phyloP scores from a whole-genome alignment of 2,329 filamentous ascomycete genomes.

The Epichloe uncinata region DNA sequence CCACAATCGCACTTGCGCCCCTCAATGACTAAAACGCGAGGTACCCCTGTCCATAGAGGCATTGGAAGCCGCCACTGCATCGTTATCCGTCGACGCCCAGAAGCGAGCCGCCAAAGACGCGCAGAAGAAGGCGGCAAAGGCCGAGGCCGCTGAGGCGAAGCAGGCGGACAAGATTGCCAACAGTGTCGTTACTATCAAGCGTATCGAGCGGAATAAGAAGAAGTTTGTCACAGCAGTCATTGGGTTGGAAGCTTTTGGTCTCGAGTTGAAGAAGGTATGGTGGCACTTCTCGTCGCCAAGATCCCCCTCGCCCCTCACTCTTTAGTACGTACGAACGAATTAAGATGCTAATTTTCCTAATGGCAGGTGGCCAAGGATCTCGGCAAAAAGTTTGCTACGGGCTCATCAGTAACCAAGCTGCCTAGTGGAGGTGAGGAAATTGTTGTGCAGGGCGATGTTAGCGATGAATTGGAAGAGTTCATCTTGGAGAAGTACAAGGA shows the following conservation, averaged over 20 bases:
- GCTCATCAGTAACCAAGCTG: constrained; percentile 80
- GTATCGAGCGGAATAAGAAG: constrained; percentile 94
- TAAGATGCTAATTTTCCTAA: background rate
- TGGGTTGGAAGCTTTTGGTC: constrained; percentile 77
- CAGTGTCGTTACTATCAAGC: constrained; percentile 80
- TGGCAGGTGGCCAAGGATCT: constrained; percentile 71
- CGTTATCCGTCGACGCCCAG: constrained; percentile 79
- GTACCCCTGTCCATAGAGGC: constrained; percentile 42
- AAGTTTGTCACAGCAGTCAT: constrained; percentile 92
- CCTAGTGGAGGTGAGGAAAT: constrained; percentile 86
- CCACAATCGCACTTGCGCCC: background rate
- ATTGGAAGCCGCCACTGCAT: constrained; percentile 69
- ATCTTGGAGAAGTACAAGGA: constrained; percentile 77
- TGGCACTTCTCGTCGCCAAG: background rate
- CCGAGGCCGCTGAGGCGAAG: constrained; percentile 72
- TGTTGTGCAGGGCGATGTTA: constrained; percentile 93
- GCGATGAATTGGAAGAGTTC: constrained; percentile 88
- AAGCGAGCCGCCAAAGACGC: constrained; percentile 94
- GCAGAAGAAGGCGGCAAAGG: constrained; percentile 92
- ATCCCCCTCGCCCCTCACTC: background rate
- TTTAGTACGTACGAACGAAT: background rate
- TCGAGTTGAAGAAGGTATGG: constrained; percentile 76
- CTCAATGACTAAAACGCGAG: background rate
- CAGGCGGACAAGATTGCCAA: constrained; percentile 71
- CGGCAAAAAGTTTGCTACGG: constrained; percentile 97